These are phyloP conservation scores for Colletotrichum nymphaeae DNA, from an alignment of 2,329 filamentous ascomycete genomes.

Conservation along the genomic window DNA sequence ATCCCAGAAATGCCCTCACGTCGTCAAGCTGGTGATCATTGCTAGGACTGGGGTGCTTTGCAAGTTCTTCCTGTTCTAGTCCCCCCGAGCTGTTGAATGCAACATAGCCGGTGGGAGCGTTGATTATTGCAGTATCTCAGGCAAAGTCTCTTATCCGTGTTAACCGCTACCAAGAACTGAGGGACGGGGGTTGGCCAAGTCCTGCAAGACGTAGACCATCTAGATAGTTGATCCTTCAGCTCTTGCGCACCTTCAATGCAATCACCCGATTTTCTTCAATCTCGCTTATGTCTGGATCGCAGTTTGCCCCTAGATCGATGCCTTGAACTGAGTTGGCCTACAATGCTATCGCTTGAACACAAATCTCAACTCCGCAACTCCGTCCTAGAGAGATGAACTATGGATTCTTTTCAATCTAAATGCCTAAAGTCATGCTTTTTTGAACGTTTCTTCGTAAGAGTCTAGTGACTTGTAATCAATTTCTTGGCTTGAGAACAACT, in stretches of 20 bases:
- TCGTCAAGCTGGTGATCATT: neutral
- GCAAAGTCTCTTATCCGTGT: neutral
- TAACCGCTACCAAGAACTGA: neutral
- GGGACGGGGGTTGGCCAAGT: neutral
- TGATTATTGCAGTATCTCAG: neutral
- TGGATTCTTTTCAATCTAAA: neutral
- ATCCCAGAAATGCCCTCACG: neutral
- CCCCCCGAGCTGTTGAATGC: neutral
- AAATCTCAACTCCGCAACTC: neutral
- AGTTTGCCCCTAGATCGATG: neutral
- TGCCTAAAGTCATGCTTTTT: neutral
- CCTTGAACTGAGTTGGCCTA: neutral
- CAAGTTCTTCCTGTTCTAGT: neutral
- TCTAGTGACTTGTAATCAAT: neutral
- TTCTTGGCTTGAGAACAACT: constrained; percentile 46
- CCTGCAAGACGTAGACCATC: neutral
- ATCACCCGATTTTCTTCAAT: neutral
- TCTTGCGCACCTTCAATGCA: neutral
- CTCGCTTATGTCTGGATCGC: neutral
- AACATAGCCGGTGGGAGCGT: neutral
- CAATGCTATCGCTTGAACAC: neutral
- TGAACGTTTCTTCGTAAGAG: neutral
- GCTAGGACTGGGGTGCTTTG: neutral
- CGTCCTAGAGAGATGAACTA: rapidly evolving
- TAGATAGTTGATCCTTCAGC: neutral